A percentile compares a stretch with the other conserved stretches of the same genome.
Conservation (phyloP, 176 grass and related monocot species). For the Aegilops tauschii region DNA sequence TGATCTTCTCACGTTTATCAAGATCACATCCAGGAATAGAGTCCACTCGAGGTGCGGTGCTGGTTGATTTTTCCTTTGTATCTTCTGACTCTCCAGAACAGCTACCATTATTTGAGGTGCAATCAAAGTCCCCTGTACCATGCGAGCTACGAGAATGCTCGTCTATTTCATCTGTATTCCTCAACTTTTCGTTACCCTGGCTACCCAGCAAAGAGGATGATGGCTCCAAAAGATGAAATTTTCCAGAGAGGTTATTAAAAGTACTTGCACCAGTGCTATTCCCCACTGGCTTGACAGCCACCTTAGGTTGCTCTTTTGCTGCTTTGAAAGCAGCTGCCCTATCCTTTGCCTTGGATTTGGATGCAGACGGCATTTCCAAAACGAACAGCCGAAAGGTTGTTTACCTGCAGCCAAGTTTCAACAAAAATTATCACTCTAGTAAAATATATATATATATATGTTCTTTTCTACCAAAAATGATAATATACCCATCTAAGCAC, state of each 20-base stretch:
- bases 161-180: slow-evolving; percentile 82
- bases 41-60: slow-evolving; percentile 41
- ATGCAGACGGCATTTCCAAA: slow-evolving; percentile 74
- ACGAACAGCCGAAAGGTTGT: slow-evolving; percentile 11
- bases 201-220: slow-evolving; percentile 45
- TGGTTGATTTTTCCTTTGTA: slow-evolving; percentile 64
- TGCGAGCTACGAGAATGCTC: slow-evolving; percentile 86
- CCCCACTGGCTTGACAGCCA: slow-evolving; percentile 55
- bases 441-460: neutral
- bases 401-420: slow-evolving; percentile 39
- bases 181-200: slow-evolving; percentile 62
- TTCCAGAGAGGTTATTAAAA: slow-evolving; percentile 80
- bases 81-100: slow-evolving; percentile 90
- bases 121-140: slow-evolving; percentile 82
- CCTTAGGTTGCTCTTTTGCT: slow-evolving; percentile 70
- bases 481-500: neutral
- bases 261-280: slow-evolving; percentile 58
- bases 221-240: slow-evolving; percentile 80
- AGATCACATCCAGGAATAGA: slow-evolving; percentile 75
- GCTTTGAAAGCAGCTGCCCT: slow-evolving; percentile 54
- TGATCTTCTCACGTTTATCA: slow-evolving; percentile 97
- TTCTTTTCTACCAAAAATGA: neutral
- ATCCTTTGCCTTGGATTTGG: slow-evolving; percentile 89
- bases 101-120: slow-evolving; percentile 80
- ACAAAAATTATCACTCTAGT: slow-evolving; percentile 1